These are phyloP conservation scores for Croton laevigatus DNA, from an alignment of 441 rosid species.

Conservation along the genomic window DNA sequence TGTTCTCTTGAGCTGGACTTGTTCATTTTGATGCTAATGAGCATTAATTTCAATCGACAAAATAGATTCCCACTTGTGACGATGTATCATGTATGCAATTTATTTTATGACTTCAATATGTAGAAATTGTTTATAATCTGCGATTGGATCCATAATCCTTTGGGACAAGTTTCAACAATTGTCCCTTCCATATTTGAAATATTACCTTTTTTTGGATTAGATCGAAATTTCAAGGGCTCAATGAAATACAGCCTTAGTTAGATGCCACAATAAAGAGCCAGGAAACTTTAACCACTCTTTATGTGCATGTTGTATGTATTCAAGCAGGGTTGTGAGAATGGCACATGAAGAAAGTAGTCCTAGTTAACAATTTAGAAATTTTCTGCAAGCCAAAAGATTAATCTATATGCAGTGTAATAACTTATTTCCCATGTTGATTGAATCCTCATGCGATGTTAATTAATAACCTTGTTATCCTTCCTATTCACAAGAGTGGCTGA, in stretches of 20 bases:
- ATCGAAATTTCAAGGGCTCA: background rate
- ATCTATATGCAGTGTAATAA: background rate
- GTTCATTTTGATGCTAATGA: background rate
- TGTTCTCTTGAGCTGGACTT: background rate
- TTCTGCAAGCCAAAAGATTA: background rate
- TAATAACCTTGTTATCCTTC: background rate
- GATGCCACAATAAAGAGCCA: background rate
- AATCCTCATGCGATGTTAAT: background rate
- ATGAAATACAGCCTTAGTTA: background rate
- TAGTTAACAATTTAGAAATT: too few species aligned
- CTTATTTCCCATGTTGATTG: background rate
- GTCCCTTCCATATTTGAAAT: background rate
- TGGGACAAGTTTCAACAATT: background rate
- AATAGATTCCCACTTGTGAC: too few species aligned
- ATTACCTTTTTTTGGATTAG: background rate
- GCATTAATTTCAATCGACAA: background rate
- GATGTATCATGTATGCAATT: too few species aligned
- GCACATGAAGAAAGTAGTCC: too few species aligned
- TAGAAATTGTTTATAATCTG: background rate
- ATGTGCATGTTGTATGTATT: too few species aligned
- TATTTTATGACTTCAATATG: too few species aligned
- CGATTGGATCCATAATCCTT: background rate
- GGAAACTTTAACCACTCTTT: background rate
- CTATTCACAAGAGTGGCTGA: background rate
- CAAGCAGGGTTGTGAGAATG: too few species aligned